Base-by-base conservation (phyloP, 2,329 filamentous ascomycete genomes). In the Exophiala sideris region DNA sequence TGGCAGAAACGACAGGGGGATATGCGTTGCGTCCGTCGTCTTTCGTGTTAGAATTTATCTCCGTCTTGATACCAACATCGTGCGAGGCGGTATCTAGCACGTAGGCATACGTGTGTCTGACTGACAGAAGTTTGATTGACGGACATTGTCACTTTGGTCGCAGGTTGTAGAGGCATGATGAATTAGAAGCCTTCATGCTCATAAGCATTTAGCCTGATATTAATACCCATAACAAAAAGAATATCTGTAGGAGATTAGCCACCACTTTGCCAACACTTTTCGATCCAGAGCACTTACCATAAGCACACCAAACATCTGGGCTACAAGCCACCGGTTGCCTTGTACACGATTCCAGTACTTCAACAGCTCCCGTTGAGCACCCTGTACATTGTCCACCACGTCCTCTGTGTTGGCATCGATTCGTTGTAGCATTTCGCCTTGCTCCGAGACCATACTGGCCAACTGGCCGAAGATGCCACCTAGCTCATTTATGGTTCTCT, bases 311-410 rank as follows among this genome's bases (percentile, higher is more conserved):
- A 80, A 79, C 82, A 85, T 85, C 70, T 87, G 89, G 40, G 91
- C 91, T 64, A 97, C 86, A 61, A 99, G 76, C 94, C 92, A 97
- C 61, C 94, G 81, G 75, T 99, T 99, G 59, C 91, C 90, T 52
- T 90, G 94, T 24, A 97, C 91, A 38, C 91, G 82, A 24, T 84
- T 87, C 92, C 94, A 99, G 73, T 97, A 99, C 71, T 96, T 96
- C 74, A 99, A 83, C 67, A 99, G 71, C 73, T 99, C 92, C 59
- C 91, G 81, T 70, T 99, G 94, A 5, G 94, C 94, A 14, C 94
- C 94, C 67, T 96, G 84, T n/a, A 99, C 92, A 65, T 99, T 99
- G 67, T 97, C 92, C 50, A 99, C 92, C 5, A 99, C 90, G 65
- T 96, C 91, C 67, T 99, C 94, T 1, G 92, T 96, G 71, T 97